Percentiles rank a stretch among this genome's conserved stretches.
These are phyloP conservation scores for Dipodascopsis tothii DNA, from an alignment of 805 yeast genomes.

Conservation along the genomic window DNA sequence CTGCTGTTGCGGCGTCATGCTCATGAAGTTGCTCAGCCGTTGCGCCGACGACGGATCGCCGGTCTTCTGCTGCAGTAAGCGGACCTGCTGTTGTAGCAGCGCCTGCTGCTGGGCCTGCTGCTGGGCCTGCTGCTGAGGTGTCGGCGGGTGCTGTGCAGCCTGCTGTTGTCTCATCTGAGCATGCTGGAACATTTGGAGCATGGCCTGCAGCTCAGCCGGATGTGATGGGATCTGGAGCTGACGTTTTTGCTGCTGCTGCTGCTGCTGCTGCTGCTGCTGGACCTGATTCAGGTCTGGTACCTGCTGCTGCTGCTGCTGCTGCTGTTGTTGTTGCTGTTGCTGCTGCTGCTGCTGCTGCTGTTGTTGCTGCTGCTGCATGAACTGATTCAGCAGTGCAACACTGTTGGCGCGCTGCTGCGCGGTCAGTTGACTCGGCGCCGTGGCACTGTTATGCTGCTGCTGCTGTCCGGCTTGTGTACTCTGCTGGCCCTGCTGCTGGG, in stretches of 20 bases:
- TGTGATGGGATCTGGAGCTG: slow-evolving; percentile 1
- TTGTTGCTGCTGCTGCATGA: slow-evolving; percentile 5
- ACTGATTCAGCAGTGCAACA: slow-evolving; percentile 6
- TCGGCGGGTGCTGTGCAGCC: slow-evolving; percentile 5
- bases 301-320: slow-evolving; percentile 26
- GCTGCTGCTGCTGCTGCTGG: background rate
- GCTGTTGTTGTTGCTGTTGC: slow-evolving; percentile 17
- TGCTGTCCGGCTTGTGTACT: slow-evolving; percentile 8
- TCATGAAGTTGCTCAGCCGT: slow-evolving; percentile 14
- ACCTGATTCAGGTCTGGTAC: slow-evolving; percentile 9
- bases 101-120: slow-evolving; percentile 1
- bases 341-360: slow-evolving; percentile 1
- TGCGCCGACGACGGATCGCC: slow-evolving; percentile 5
- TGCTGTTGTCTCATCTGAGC: slow-evolving; percentile 13
- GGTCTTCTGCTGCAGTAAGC: slow-evolving; percentile 5
- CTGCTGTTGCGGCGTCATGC: slow-evolving; percentile 25
- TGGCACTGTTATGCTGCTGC: slow-evolving; percentile 1
- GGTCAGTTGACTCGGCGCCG: background rate
- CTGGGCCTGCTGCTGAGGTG: background rate
- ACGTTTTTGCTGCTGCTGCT: slow-evolving; percentile 1
- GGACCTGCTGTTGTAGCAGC: slow-evolving; percentile 14
- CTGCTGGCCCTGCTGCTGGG: background rate
- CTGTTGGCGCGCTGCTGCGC: background rate
- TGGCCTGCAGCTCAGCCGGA: slow-evolving; percentile 15
- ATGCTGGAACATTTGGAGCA: slow-evolving; percentile 11